Evolutionary conservation across 2,329 filamentous ascomycete species (phyloP), one percentile per base, ranked within the genome.

Genomic region (Dactylellina haptotyla): DNA sequence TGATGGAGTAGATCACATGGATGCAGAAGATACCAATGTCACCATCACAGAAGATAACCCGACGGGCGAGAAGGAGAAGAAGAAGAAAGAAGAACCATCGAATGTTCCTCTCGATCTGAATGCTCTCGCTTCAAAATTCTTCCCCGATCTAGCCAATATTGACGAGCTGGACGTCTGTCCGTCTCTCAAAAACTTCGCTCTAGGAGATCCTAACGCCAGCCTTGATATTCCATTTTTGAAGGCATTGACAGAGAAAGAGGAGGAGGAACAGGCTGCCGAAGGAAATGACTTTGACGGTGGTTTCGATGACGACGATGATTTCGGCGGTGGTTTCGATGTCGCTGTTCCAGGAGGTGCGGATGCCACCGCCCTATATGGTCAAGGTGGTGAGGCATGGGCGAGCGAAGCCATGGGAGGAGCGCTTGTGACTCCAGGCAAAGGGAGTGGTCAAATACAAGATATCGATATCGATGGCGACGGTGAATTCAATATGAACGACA

Each of bases 381-480:
- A 98, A 80, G 95, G 95, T 71, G 95, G 95, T 75, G 95, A 99
- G 80, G 92, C 90, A 0, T 99, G 95, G 94, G 95, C 94, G 3
- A 88, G 89, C 77, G 92, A 65, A 28, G 93, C 93, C 41, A 93
- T 78, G 91, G 9, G 83, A 94, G 78, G 90, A 83, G 90, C 92
- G 88, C 94, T 23, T 92, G 92, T 77, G 87, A 88, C 77, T 85
- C 86, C 26, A 86, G 85, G 1, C 81, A 85, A 53, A 86, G 84
- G 81, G n/a, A 84, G 81, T n/a, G 86, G 85, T 23, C 54, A 51
- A 28, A 82, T 81, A 14, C 83, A 82, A 48, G 83, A 83, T 30
- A 82, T 81, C 1, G 86, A 85, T 28, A 85, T 18, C 82, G 83
- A 8, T 83, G 86, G 79, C 78, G 86, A 82, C 8, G 84, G 82